Percentiles rank a stretch among this genome's conserved stretches.
These are phyloP conservation scores for Lotus japonicus DNA, from an alignment of 306 rosid species.

Conservation along the genomic window DNA sequence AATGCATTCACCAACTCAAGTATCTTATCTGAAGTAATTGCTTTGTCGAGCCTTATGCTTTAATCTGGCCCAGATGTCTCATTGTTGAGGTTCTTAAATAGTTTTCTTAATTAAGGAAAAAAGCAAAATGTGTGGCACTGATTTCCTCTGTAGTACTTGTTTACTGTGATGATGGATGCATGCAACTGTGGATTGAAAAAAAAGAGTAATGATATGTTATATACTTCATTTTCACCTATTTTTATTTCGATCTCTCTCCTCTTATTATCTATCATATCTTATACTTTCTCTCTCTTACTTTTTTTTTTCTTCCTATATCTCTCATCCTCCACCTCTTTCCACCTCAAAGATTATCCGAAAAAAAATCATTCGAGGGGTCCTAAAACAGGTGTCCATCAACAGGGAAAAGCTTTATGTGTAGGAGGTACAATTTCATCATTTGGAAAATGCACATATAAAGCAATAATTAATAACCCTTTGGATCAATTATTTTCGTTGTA, in stretches of 20 bases:
- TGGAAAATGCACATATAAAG: neutral
- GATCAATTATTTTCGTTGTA: no score
- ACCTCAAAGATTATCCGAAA: no score
- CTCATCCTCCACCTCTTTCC: no score
- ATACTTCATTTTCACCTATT: no score
- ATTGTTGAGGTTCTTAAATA: slow-evolving; percentile 11
- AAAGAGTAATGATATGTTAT: no score
- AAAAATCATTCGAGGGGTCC: slow-evolving; percentile 22
- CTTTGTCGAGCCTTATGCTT: slow-evolving; percentile 19
- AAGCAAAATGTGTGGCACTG: slow-evolving; percentile 9
- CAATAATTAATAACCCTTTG: no score
- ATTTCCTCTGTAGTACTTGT: neutral
- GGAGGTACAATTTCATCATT: slow-evolving; percentile 30
- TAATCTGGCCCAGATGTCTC: slow-evolving; percentile 22
- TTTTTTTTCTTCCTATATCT: no score
- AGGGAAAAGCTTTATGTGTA: slow-evolving; percentile 43
- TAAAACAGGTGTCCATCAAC: slow-evolving; percentile 1
- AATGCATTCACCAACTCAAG: neutral
- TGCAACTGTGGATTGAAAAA: neutral
- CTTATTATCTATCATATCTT: no score
- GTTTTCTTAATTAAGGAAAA: neutral
- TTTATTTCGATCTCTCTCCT: no score
- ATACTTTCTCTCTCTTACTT: no score
- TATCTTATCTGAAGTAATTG: slow-evolving; percentile 5
- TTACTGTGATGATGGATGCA: neutral